Percentiles rank a stretch among this genome's conserved stretches.
Conservation (phyloP, 768 basidiomycete genomes). For the Kwoniella sp. region DNA sequence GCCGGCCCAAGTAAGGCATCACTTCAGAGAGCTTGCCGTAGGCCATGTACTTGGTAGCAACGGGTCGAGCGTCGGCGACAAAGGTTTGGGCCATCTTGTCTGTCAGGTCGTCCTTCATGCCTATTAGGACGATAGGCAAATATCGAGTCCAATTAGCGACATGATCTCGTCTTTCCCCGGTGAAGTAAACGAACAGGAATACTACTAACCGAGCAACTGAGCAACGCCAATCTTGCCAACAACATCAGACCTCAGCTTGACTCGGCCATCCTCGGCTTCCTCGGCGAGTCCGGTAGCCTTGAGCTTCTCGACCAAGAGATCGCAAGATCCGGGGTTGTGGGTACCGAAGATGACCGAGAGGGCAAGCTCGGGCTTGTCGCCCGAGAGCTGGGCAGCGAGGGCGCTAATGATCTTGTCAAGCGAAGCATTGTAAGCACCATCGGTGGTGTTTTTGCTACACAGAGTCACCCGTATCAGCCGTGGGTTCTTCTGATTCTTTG, state of each 20-base stretch:
- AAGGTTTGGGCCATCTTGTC: slow-evolving; percentile 68
- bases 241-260: slow-evolving; percentile 63
- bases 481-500: background rate
- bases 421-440: slow-evolving; percentile 71
- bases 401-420: slow-evolving; percentile 63
- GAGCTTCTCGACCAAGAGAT: slow-evolving; percentile 66
- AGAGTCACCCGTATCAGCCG: background rate
- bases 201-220: slow-evolving; percentile 78
- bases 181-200: background rate
- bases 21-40: slow-evolving; percentile 57
- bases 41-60: slow-evolving; percentile 67
- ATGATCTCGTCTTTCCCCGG: background rate
- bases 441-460: slow-evolving; percentile 61
- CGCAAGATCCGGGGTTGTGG: slow-evolving; percentile 75
- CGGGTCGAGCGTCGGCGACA: slow-evolving; percentile 62
- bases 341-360: slow-evolving; percentile 82
- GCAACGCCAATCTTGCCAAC: slow-evolving; percentile 72
- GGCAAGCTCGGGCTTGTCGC: slow-evolving; percentile 39
- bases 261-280: slow-evolving; percentile 47
- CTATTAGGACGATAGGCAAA: slow-evolving; percentile 56
- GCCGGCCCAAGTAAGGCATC: slow-evolving; percentile 83
- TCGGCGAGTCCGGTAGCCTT: slow-evolving; percentile 64
- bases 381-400: slow-evolving; percentile 60
- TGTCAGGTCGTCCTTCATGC: slow-evolving; percentile 83
- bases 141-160: background rate